Evolutionary conservation across 805 yeast genomes (phyloP).

Genomic region (Candida nemodendra): DNA sequence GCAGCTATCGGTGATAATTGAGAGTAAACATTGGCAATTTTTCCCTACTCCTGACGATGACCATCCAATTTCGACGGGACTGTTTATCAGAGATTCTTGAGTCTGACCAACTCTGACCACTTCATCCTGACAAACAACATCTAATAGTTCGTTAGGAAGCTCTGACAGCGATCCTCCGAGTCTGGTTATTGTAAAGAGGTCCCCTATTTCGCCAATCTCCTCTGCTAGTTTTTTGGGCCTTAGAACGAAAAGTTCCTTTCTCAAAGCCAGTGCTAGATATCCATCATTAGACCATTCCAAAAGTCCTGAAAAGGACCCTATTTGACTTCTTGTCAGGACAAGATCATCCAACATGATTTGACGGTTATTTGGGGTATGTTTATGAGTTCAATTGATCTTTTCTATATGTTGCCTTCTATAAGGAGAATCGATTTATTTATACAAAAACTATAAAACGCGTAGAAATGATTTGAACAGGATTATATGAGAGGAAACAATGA

Average conservation of each 20-base stretch:
- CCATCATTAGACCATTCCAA: slow-evolving; percentile 22
- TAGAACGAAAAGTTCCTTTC: slow-evolving; percentile 15
- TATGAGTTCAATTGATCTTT: too few relatives aligned
- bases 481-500: not conserved
- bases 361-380: too few relatives aligned
- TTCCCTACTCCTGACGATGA: slow-evolving; percentile 21
- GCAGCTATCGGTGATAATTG: slow-evolving; percentile 20
- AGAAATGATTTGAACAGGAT: not conserved
- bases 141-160: slow-evolving; percentile 14
- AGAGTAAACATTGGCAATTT: slow-evolving; percentile 13
- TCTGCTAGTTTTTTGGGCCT: slow-evolving; percentile 12
- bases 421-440: too few relatives aligned
- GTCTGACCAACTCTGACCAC: slow-evolving; percentile 18
- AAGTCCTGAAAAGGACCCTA: slow-evolving; percentile 6
- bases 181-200: slow-evolving; percentile 11
- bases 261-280: slow-evolving; percentile 12
- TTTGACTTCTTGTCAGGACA: slow-evolving; percentile 9
- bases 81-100: slow-evolving; percentile 11
- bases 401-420: too few relatives aligned
- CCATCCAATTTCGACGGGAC: slow-evolving; percentile 20
- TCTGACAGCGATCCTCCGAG: slow-evolving; percentile 15
- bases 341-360: slow-evolving; percentile 17
- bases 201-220: slow-evolving; percentile 9
- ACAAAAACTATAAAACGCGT: slow-evolving; percentile 1
- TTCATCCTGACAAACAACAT: slow-evolving; percentile 16